Evolutionary conservation across 1,284 basidiomycete species (phyloP).

Genomic region (Austroboletus rostrupii): DNA sequence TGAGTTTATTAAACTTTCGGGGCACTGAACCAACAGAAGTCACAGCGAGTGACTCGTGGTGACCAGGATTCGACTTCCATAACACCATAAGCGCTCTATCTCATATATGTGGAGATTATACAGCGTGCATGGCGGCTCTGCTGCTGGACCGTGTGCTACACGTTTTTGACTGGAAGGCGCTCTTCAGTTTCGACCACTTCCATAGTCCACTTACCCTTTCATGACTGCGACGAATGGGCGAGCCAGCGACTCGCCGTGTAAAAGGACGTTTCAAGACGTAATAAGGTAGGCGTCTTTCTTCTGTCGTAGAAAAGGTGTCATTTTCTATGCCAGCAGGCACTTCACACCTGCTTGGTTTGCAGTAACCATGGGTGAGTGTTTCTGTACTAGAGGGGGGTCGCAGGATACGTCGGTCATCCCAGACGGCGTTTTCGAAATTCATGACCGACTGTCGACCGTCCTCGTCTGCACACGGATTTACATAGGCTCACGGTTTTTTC

Average conservation of each 20-base stretch:
- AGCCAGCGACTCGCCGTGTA: conserved; percentile 1
- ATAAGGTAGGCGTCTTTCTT: conserved; percentile 17
- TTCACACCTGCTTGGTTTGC: conserved; percentile 53
- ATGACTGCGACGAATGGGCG: neutral
- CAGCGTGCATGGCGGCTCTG: neutral
- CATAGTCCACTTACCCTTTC: neutral
- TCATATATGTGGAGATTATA: neutral
- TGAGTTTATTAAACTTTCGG: no score
- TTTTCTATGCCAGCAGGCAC: conserved; percentile 22
- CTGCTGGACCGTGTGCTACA: neutral
- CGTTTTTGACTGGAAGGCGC: neutral
- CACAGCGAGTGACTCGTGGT: no score
- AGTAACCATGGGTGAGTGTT: conserved; percentile 47
- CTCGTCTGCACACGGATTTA: neutral
- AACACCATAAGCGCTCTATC: no score
- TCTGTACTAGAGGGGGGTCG: neutral
- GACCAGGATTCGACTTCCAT: no score
- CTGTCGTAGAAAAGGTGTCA: neutral
- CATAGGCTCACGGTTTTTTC: conserved; percentile 1
- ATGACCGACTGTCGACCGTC: neutral
- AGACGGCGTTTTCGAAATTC: neutral
- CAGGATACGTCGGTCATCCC: neutral
- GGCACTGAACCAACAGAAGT: no score
- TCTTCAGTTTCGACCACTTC: neutral
- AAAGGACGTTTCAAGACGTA: conserved; percentile 18